Conservation (phyloP, 805 yeast species). For the Teunomyces barrocoloradensis region DNA sequence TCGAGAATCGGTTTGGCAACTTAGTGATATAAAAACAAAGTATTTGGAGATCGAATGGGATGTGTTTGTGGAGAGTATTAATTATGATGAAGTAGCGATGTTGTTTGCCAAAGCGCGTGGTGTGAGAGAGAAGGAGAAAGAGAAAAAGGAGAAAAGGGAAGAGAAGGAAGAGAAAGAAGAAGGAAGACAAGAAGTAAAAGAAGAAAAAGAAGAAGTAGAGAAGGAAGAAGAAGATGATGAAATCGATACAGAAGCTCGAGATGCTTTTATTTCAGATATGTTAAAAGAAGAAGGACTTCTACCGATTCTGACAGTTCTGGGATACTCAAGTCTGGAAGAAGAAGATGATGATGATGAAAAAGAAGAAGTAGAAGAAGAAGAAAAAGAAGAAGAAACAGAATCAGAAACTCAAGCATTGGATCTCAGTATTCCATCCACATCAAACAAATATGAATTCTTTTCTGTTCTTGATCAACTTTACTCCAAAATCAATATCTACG, state of each 20-base stretch:
- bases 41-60: conserved; percentile 9
- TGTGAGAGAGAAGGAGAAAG: not conserved
- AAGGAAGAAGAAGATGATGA: conserved; percentile 6
- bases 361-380: conserved; percentile 5
- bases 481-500: conserved; percentile 27
- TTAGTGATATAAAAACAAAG: conserved; percentile 19
- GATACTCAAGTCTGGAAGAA: conserved; percentile 7
- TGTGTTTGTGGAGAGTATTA: conserved; percentile 19
- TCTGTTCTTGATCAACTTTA: conserved; percentile 23
- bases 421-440: conserved; percentile 2
- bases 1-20: conserved; percentile 32
- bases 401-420: conserved; percentile 3
- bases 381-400: conserved; percentile 1
- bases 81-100: conserved; percentile 28
- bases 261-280: conserved; percentile 13
- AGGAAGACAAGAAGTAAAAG: not conserved
- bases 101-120: conserved; percentile 23
- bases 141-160: conserved; percentile 3
- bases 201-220: conserved; percentile 1
- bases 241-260: conserved; percentile 10
- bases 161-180: conserved; percentile 4
- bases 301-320: not conserved
- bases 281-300: conserved; percentile 19
- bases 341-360: conserved; percentile 5
- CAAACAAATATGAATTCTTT: conserved; percentile 17